Evolutionary conservation across 1,139 yeast genomes (phyloP), one percentile per base, ranked within the genome.

Genomic region (Debaryomyces subglobosus): DNA sequence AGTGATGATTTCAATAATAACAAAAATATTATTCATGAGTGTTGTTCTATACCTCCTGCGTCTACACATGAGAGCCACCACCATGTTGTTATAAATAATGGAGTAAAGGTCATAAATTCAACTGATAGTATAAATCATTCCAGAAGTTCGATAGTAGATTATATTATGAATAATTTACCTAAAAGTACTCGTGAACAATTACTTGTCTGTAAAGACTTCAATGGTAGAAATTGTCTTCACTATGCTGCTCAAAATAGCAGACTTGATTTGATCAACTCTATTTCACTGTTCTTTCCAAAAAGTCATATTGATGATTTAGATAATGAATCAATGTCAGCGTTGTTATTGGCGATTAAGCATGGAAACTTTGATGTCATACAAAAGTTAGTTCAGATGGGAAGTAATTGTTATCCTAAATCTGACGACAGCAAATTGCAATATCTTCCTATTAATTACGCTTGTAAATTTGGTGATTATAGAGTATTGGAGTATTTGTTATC

Each of bases 361-460:
- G 79, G 85, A 46, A 84, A 86, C 61, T 76, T 83, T 24, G 80
- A 79, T 5, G 77, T 78, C 3, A 74, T 88, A 34, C 63, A 76
- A 23, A 63, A 61, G 43, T 64, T 76, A 45, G 68, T 74, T 3
- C 63, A 68, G 44, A 70, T 74, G 43, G 85, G 86, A 2, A 77
- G 85, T 24, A 79, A 79, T 53, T 81, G 86, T 7, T 78, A 78
- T 45, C 89, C 90, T 0, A 67, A 67, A 49, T 72, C 73, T 39
- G 72, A 71, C 53, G 84, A 80, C 37, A 68, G 70, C 20, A 77
- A 71, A 49, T 75, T 81, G 24, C 82, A 78, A 53, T 90, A 91
- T 61, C 78, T 90, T 41, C 98, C 99, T 0, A 74, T 94, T 37
- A 90, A 89, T 59, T 83, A 88, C 62, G 97, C 98, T 1, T 94